phyloP scores from a whole-genome alignment of 2,329 filamentous ascomycete genomes.

The Neophaeococcomyces mojaviensis region DNA sequence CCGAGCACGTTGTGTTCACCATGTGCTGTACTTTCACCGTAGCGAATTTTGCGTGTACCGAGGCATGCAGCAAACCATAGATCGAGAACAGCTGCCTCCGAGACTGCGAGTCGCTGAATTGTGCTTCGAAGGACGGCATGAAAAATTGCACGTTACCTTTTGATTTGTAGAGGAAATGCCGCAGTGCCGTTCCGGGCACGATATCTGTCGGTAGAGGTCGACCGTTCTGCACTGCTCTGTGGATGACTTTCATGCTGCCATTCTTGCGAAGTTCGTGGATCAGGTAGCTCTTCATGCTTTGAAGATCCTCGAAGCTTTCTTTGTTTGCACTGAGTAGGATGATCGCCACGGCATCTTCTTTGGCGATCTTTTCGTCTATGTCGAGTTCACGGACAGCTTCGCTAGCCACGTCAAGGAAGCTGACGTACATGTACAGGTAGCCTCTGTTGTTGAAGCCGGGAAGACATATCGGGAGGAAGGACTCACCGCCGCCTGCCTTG shows the following conservation, averaged over 20 bases:
- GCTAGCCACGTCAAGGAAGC: conserved; percentile 66
- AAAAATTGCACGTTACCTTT: conserved; percentile 90
- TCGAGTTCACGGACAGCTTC: conserved; percentile 37
- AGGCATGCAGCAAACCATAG: conserved; percentile 77
- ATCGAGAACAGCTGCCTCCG: conserved; percentile 61
- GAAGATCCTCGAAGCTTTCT: conserved; percentile 85
- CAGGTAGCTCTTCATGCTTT: conserved; percentile 59
- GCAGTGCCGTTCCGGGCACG: conserved; percentile 68
- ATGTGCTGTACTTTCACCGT: conserved; percentile 81
- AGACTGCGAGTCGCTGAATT: conserved; percentile 42
- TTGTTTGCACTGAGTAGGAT: conserved; percentile 88
- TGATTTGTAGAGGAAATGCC: conserved; percentile 95
- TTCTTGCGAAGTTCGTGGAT: conserved; percentile 67
- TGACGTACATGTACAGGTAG: conserved; percentile 98
- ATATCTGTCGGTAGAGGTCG: conserved; percentile 68
- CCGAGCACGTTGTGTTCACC: conserved; percentile 61
- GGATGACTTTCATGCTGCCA: conserved; percentile 67
- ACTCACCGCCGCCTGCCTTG: conserved; percentile 87
- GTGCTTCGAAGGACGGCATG: conserved; percentile 72
- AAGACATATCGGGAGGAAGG: conserved; percentile 92
- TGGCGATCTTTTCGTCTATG: conserved; percentile 32
- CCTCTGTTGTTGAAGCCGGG: conserved; percentile 96
- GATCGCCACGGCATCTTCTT: conserved; percentile 73
- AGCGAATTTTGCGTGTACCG: conserved; percentile 75
- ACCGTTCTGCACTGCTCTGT: conserved; percentile 60